phyloP scores from a whole-genome alignment of 257 asterid species.

The Gentiana dahurica region DNA sequence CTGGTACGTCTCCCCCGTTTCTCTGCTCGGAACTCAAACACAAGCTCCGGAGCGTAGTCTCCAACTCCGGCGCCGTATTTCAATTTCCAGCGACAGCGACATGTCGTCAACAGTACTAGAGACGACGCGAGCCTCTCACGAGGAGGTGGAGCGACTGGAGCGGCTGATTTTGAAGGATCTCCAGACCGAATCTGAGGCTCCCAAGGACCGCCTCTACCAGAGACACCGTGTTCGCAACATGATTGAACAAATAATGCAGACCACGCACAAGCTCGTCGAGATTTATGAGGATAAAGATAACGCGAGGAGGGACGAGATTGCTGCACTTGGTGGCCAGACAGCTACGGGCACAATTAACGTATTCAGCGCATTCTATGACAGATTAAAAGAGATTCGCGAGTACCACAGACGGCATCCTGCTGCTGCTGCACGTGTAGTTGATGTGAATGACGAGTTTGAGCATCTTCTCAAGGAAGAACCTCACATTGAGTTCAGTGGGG shows the following conservation, averaged over 20 bases:
- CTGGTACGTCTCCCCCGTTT: too few species aligned
- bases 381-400: conserved; percentile 93
- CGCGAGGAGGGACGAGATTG: conserved; percentile 93
- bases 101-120: conserved; percentile 92
- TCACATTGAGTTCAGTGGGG: conserved; percentile 79
- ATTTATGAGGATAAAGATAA: conserved; percentile 76
- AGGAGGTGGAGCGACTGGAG: conserved; percentile 92
- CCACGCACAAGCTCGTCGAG: conserved; percentile 66
- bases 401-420: conserved; percentile 88
- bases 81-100: background rate
- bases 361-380: conserved; percentile 87
- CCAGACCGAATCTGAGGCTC: conserved; percentile 50
- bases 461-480: conserved; percentile 88
- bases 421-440: conserved; percentile 50
- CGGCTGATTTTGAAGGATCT: conserved; percentile 88
- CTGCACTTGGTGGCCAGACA: conserved; percentile 93
- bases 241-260: conserved; percentile 66
- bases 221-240: conserved; percentile 89
- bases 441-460: conserved; percentile 76
- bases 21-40: too few species aligned
- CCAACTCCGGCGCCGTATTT: background rate
- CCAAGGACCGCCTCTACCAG: conserved; percentile 74
- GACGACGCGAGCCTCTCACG: conserved; percentile 80
- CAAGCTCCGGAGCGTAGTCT: background rate
- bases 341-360: conserved; percentile 59